Conservation (phyloP, 306 rosid genomes). For the Acacia acuminata region DNA sequence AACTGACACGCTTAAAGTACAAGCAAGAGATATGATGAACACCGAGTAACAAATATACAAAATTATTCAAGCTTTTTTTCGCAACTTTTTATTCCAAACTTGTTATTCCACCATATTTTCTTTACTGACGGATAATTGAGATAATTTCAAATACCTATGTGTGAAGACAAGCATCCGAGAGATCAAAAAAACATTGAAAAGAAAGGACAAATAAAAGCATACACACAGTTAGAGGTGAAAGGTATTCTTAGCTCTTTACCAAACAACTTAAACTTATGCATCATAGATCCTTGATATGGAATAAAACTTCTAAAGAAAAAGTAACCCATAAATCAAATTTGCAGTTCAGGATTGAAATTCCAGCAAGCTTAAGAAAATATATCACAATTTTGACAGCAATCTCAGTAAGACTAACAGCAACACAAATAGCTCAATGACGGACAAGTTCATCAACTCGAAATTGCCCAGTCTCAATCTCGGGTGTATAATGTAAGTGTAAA, state of each 20-base stretch:
- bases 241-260: background rate
- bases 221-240: background rate
- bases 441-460: no score
- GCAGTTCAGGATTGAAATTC: no score
- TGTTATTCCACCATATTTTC: background rate
- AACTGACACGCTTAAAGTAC: background rate
- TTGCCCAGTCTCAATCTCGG: no score
- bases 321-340: background rate
- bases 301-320: background rate
- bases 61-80: background rate
- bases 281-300: background rate
- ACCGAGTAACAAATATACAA: background rate
- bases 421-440: no score
- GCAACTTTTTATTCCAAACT: background rate
- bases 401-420: no score
- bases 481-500: no score
- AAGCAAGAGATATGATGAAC: background rate
- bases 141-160: background rate
- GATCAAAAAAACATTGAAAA: background rate
- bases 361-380: no score
- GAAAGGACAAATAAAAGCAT: background rate
- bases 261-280: background rate
- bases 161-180: background rate
- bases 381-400: no score
- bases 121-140: background rate